phyloP scores from a whole-genome alignment of 768 basidiomycete species.

The Macrolepiota dolichaula region DNA sequence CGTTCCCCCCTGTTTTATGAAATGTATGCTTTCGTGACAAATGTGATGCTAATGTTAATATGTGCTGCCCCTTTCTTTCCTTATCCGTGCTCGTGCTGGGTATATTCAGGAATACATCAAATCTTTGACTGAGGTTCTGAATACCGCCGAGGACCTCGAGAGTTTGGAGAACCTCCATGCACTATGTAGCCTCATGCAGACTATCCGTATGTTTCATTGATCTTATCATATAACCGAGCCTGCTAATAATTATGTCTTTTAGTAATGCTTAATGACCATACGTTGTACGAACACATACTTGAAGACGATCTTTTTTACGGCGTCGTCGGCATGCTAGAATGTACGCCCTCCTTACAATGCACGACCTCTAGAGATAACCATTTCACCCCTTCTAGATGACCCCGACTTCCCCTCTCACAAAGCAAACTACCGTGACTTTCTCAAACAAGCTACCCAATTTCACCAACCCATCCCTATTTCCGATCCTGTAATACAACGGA shows the following conservation, averaged over 20 bases:
- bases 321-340: conserved; percentile 96
- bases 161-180: conserved; percentile 87
- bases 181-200: conserved; percentile 89
- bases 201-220: conserved; percentile 60
- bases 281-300: conserved; percentile 91
- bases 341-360: conserved; percentile 45
- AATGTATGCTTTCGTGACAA: conserved; percentile 4
- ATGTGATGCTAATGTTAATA: conserved; percentile 25
- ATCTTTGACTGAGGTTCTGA: conserved; percentile 77
- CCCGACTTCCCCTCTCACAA: conserved; percentile 97
- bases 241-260: conserved; percentile 6
- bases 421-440: conserved; percentile 94
- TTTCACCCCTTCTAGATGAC: conserved; percentile 59
- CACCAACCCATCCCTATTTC: conserved; percentile 86
- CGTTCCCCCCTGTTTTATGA: neutral
- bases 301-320: conserved; percentile 91
- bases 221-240: neutral
- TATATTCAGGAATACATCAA: conserved; percentile 78
- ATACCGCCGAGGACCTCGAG: conserved; percentile 91
- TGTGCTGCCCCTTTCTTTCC: conserved; percentile 19
- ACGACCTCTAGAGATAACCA: conserved; percentile 10
- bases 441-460: conserved; percentile 78
- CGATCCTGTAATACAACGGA: conserved; percentile 71
- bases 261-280: conserved; percentile 96
- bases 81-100: conserved; percentile 10